phyloP scores from a whole-genome alignment of 2,329 filamentous ascomycete genomes.

The Magnaporthiopsis rhizophila region DNA sequence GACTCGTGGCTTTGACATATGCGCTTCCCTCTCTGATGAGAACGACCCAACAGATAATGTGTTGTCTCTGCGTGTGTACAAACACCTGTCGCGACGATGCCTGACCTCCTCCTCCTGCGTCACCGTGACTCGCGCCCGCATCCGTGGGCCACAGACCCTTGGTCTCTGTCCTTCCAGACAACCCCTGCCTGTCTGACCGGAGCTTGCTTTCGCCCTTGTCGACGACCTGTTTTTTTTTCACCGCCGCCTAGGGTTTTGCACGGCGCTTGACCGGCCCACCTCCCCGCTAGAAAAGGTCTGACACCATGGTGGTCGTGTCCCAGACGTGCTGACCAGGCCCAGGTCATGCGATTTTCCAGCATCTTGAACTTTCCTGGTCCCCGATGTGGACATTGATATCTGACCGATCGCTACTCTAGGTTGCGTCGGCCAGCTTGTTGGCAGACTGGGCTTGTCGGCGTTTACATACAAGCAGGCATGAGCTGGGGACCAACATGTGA shows the following conservation, averaged over 20 bases:
- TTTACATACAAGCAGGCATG: background rate
- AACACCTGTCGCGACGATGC: background rate
- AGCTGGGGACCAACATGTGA: background rate
- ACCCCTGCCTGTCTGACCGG: background rate
- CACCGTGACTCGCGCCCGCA: background rate
- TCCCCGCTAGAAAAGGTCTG: background rate
- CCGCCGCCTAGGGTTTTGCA: too few relatives aligned
- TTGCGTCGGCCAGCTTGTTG: too few relatives aligned
- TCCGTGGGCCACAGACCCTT: too few relatives aligned
- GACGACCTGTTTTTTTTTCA: background rate
- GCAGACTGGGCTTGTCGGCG: too few relatives aligned
- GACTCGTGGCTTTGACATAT: background rate
- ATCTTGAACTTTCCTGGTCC: too few relatives aligned
- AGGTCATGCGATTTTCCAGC: too few relatives aligned
- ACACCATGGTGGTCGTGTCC: background rate
- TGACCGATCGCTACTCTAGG: too few relatives aligned
- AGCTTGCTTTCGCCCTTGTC: background rate
- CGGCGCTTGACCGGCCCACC: background rate
- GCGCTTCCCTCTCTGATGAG: background rate
- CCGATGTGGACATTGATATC: too few relatives aligned
- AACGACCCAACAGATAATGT: background rate
- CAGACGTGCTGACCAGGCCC: too few relatives aligned
- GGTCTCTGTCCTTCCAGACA: too few relatives aligned
- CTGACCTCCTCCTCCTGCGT: background rate
- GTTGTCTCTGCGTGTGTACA: too few relatives aligned